These are phyloP conservation scores for Venustampulla echinocandica DNA, from an alignment of 495 filamentous ascomycete species.

Conservation along the genomic window DNA sequence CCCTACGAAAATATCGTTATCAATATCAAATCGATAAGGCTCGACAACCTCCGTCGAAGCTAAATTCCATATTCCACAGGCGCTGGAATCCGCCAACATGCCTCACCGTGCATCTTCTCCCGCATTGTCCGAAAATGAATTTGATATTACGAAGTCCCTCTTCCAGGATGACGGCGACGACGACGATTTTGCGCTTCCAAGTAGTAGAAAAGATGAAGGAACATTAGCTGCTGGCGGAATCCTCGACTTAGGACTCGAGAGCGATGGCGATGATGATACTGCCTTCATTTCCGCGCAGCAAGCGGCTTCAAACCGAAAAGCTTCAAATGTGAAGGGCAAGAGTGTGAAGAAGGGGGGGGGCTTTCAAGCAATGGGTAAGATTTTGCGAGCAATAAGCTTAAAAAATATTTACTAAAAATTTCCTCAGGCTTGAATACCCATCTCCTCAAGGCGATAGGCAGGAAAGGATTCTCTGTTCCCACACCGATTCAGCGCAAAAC, in stretches of 20 bases:
- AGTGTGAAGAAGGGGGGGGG: slow-evolving; percentile 89
- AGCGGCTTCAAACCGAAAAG: slow-evolving; percentile 77
- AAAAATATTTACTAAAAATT: slow-evolving; percentile 7
- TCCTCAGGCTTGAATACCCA: slow-evolving; percentile 57
- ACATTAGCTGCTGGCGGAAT: slow-evolving; percentile 32
- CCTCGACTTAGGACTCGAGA: slow-evolving; percentile 44
- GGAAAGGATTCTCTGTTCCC: slow-evolving; percentile 90
- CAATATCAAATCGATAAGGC: background rate
- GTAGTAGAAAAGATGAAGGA: slow-evolving; percentile 36
- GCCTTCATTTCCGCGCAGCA: slow-evolving; percentile 79
- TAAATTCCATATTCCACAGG: background rate
- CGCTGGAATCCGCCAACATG: slow-evolving; percentile 14
- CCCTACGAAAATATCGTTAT: background rate
- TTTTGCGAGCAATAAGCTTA: background rate
- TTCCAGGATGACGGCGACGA: slow-evolving; percentile 44
- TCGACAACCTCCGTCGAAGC: background rate
- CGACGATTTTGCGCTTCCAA: slow-evolving; percentile 26
- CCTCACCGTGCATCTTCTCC: slow-evolving; percentile 62
- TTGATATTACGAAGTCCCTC: slow-evolving; percentile 79
- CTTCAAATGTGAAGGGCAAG: slow-evolving; percentile 70
- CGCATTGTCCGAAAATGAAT: slow-evolving; percentile 76
- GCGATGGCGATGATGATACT: slow-evolving; percentile 40
- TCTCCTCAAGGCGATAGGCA: slow-evolving; percentile 78
- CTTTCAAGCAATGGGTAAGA: slow-evolving; percentile 85
- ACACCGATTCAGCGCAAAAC: slow-evolving; percentile 97